These are phyloP conservation scores for Myrica gale DNA, from an alignment of 306 rosid species.

Conservation along the genomic window DNA sequence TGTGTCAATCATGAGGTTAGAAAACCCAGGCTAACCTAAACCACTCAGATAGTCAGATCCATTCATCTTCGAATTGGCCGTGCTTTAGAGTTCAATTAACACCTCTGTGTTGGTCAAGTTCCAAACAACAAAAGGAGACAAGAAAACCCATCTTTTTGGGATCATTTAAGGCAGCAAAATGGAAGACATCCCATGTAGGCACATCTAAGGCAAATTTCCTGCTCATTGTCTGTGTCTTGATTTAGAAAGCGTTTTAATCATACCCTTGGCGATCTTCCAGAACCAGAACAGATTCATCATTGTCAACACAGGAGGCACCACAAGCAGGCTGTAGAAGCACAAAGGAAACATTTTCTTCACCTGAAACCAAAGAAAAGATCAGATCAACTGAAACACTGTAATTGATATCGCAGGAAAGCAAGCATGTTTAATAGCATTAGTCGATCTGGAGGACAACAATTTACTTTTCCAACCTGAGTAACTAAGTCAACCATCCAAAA, in stretches of 20 bases:
- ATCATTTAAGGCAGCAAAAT: neutral
- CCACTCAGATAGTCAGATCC: too few species aligned
- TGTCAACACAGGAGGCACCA: slow-evolving; percentile 56
- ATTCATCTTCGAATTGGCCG: too few species aligned
- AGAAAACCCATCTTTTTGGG: neutral
- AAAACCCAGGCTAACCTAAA: too few species aligned
- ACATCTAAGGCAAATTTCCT: slow-evolving; percentile 9
- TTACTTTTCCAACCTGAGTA: neutral
- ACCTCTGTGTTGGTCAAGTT: too few species aligned
- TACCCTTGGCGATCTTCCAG: slow-evolving; percentile 87
- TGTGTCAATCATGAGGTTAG: too few species aligned
- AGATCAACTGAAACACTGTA: neutral
- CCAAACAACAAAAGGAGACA: too few species aligned
- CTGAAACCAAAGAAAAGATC: slow-evolving; percentile 38
- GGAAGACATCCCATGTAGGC: neutral
- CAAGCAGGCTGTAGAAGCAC: slow-evolving; percentile 70
- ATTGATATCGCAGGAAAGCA: neutral
- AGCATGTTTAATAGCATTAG: too few species aligned
- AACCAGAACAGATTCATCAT: slow-evolving; percentile 78
- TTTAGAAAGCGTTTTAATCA: slow-evolving; percentile 68
- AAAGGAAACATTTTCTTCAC: slow-evolving; percentile 57
- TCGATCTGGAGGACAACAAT: too few species aligned
- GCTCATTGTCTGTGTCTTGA: slow-evolving; percentile 60
- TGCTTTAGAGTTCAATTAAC: too few species aligned
- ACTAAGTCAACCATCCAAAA: neutral